Evolutionary conservation across 2,329 filamentous ascomycete species (phyloP).

Genomic region (Fusarium nisikadoi): DNA sequence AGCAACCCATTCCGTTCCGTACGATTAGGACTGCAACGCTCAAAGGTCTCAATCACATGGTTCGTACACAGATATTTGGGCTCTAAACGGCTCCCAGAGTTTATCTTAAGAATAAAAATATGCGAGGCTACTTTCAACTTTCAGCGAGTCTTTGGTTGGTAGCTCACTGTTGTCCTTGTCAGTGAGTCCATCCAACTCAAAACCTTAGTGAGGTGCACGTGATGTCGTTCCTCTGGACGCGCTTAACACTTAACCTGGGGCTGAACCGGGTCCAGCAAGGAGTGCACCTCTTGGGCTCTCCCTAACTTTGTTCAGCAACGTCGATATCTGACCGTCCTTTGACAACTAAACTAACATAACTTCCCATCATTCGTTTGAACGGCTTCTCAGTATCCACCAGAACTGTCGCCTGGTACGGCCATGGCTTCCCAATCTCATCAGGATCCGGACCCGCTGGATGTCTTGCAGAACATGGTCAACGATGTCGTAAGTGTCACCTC

Average conservation of each 20-base stretch:
- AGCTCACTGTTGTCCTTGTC: background rate
- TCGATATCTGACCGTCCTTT: slow-evolving; percentile 16
- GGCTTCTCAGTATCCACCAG: background rate
- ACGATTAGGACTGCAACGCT: background rate
- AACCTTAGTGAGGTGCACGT: slow-evolving; percentile 28
- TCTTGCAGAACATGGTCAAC: slow-evolving; percentile 64
- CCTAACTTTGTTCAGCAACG: slow-evolving; percentile 22
- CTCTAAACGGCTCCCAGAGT: background rate
- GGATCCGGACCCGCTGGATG: slow-evolving; percentile 53
- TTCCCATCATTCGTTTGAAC: background rate
- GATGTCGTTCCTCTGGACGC: slow-evolving; percentile 14
- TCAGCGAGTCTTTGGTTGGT: background rate
- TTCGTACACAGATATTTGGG: background rate
- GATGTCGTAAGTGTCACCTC: slow-evolving; percentile 59
- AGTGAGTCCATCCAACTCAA: slow-evolving; percentile 5
- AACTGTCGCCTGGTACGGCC: background rate
- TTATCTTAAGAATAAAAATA: background rate
- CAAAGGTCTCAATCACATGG: background rate
- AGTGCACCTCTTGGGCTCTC: background rate
- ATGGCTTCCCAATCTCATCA: slow-evolving; percentile 50
- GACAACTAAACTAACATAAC: background rate
- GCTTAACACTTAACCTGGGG: slow-evolving; percentile 1
- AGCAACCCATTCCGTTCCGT: background rate
- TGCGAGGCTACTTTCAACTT: background rate
- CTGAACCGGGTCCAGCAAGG: slow-evolving; percentile 10